Base-by-base conservation (phyloP, 495 filamentous ascomycete genomes). In the Acidiella bohemica region DNA sequence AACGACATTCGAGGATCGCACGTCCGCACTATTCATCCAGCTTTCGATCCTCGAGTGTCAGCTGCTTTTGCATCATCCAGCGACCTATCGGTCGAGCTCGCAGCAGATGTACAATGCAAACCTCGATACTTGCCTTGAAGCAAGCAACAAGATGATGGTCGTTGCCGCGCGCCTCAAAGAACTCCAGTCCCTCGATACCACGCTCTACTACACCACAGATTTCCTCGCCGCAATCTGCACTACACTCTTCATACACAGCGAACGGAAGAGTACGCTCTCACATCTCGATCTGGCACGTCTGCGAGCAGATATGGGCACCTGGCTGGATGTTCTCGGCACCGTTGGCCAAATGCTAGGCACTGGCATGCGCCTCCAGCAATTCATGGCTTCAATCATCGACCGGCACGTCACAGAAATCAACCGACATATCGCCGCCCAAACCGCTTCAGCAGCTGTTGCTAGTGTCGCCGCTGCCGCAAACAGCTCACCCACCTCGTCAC, bases 171-270 rank as follows among this genome's bases (percentile, higher is more conserved):
- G 69, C 31, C 53, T 86, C 19, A 67, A 71, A 33, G 69, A 71
- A 52, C 75, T 64, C 18, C 65, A 75, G 53, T 75, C 76, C 44
- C 59, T 85, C n/a, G 82, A 88, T 48, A 81, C 77, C 10, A 83
- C 81, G n/a, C 86, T 80, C 80, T 78, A 81, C 44, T 76, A 74
- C 41, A 58, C 67, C 34, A 73, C 79, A 0, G 67, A 81, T 16
- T 84, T 82, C 53, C 65, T 85, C 6, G 71, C 80, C 22, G 79
- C 80, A 5, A 75, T 84, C 32, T 75, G 81, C 38, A 83, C 80
- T 2, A 74, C 70, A 4, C 56, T 88, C 1, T 84, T 81, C 44
- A 77, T 71, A 0, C 67, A 78, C 38, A 81, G 70, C 65, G 70
- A 84, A 46, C 67, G 77, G 42, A 66, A 72, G 30, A 66, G 70